These are phyloP conservation scores for Solanum virginianum DNA, from an alignment of 257 asterid genomes.

Conservation along the genomic window DNA sequence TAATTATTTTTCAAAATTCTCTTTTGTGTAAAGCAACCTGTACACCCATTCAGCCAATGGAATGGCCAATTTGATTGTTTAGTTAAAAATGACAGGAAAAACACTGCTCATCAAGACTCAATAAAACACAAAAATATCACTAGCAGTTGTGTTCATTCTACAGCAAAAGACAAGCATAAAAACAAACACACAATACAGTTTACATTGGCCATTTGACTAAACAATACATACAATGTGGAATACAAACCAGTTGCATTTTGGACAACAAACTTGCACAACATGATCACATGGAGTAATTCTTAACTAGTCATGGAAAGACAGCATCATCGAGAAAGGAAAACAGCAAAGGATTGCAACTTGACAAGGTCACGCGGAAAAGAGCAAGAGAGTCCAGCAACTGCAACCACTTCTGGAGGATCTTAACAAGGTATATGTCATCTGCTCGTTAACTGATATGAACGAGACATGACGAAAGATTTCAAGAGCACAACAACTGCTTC, in stretches of 20 bases:
- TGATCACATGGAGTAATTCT: neutral
- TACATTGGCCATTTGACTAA: neutral
- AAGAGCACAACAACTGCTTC: neutral
- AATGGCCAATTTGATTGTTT: neutral
- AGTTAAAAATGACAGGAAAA: too few relatives aligned
- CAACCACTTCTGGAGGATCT: slow-evolving; percentile 9
- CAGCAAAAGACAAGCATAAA: neutral
- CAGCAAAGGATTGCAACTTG: neutral
- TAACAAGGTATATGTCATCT: slow-evolving; percentile 1
- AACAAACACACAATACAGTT: neutral
- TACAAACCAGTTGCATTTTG: neutral
- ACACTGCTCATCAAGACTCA: neutral
- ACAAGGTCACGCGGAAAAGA: neutral
- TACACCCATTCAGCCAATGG: neutral
- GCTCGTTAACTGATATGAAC: neutral
- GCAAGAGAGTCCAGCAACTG: neutral
- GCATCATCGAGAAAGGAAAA: neutral
- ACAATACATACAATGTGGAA: neutral
- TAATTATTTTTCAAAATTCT: neutral
- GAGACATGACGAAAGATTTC: neutral
- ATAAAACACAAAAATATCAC: neutral
- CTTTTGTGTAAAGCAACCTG: neutral
- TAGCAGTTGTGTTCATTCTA: neutral
- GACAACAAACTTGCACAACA: neutral
- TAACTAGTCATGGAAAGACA: neutral